Evolutionary conservation across 805 yeast genomes (phyloP).

Genomic region (Cephaloascus albidus): DNA sequence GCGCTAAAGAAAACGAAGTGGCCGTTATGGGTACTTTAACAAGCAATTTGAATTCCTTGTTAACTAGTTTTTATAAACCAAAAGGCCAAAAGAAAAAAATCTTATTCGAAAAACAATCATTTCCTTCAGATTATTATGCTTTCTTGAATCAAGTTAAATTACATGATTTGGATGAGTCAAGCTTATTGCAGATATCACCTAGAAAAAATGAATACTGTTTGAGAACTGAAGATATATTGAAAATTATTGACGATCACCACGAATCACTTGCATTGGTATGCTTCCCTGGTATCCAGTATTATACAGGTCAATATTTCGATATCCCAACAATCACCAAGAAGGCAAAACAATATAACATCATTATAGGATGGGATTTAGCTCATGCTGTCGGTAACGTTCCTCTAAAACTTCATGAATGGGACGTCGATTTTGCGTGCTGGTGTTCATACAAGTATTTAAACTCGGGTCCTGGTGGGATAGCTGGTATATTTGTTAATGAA

Average conservation of each 20-base stretch:
- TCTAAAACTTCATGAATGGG: conserved; percentile 74
- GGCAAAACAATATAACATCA: conserved; percentile 44
- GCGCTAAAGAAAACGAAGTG: conserved; percentile 68
- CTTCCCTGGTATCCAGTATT: conserved; percentile 85
- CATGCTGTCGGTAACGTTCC: conserved; percentile 90
- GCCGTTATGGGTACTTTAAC: conserved; percentile 87
- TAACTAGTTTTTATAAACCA: conserved; percentile 72
- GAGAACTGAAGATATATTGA: conserved; percentile 53
- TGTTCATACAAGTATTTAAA: conserved; percentile 89
- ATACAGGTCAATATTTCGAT: conserved; percentile 83
- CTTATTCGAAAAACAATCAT: conserved; percentile 77
- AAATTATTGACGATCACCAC: conserved; percentile 42
- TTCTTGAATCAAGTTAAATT: conserved; percentile 62
- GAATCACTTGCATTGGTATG: conserved; percentile 65
- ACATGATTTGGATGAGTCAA: conserved; percentile 43
- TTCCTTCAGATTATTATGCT: conserved; percentile 90
- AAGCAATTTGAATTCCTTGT: conserved; percentile 65
- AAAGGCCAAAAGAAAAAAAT: conserved; percentile 50
- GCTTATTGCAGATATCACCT: conserved; percentile 58
- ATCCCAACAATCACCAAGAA: conserved; percentile 58
- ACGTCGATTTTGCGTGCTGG: conserved; percentile 90
- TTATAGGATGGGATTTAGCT: conserved; percentile 92
- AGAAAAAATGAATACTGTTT: conserved; percentile 47
- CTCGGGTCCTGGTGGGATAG: conserved; percentile 91
- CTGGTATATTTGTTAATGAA: conserved; percentile 74